Base-by-base conservation (phyloP, 1,284 basidiomycete genomes). In the Flammula alnicola region DNA sequence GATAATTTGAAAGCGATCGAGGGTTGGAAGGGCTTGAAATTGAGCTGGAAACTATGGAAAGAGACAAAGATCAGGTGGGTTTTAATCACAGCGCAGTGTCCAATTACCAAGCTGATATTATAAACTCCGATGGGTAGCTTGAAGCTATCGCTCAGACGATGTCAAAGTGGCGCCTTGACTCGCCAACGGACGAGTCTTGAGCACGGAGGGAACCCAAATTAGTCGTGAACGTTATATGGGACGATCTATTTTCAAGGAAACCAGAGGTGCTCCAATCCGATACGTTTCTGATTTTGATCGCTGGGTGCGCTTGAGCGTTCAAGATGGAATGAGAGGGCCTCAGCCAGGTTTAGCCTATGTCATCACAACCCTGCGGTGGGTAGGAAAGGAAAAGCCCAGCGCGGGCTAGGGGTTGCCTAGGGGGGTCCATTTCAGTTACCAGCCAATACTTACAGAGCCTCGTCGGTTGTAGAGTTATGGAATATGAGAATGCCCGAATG, bases 1-100 rank as follows among this genome's bases (percentile, higher is more conserved):
- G 20, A 36, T 14, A 36, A 40, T 32, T 23, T 51, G 17, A 32
- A 40, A 7, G 10, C 11, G 12, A 29, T 49, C 5, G 8, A 23
- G 23, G 40, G 17, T 17, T 49, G 2, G 30, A 49, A 33, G 19
- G 9, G 23, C 26, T 37, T 12, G 47, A 42, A 20, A 31, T 49
- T 25, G 47, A 49, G 16, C 39, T 49, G 4, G 39, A 49, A 40
- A 25, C 40, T 1, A 42, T 49, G 17, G 47, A 49, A 36, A n/a
- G 40, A 14, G 39, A 42, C 27, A 35, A 35, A 29, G 22, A 2
- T 3, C 47, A 49, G 20, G 47, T 43, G 7, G 10, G 47, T 43
- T 19, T 20, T 16, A 22, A 14, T 22, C 5, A 9, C 5, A 32
- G 30, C 5, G 8, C 3, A 30, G 5, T 2, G 9, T 22, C n/a